These are phyloP conservation scores for Neospermospora avenae DNA, from an alignment of 2,329 filamentous ascomycete species.

Conservation along the genomic window DNA sequence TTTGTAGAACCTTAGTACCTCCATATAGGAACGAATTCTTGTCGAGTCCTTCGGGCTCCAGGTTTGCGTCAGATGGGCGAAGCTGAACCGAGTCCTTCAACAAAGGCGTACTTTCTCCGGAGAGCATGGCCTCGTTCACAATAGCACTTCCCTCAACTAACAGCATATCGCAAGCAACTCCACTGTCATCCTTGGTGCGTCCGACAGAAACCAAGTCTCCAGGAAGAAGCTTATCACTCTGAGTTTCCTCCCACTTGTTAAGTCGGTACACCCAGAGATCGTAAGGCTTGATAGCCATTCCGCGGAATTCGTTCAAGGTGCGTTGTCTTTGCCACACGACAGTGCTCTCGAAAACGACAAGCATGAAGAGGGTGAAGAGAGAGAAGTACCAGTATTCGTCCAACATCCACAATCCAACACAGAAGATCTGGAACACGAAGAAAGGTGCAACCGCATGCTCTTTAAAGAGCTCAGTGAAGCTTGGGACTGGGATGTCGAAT, in stretches of 20 bases:
- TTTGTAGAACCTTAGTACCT: constrained; percentile 94
- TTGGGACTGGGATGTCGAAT: constrained; percentile 96
- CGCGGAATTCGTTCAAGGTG: constrained; percentile 92
- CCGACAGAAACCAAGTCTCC: constrained; percentile 91
- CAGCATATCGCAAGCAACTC: constrained; percentile 96
- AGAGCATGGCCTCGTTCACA: constrained; percentile 99
- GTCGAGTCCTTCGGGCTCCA: constrained; percentile 89
- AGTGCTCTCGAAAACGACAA: constrained; percentile 95
- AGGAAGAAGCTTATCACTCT: constrained; percentile 87
- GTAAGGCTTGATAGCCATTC: constrained; percentile 99
- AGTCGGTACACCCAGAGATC: constrained; percentile 87
- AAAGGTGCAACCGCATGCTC: constrained; percentile 98
- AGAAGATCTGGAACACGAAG: constrained; percentile 99
- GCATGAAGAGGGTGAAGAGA: constrained; percentile 97
- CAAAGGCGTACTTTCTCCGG: constrained; percentile 93
- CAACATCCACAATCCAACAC: constrained; percentile 95
- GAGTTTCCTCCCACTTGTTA: constrained; percentile 82
- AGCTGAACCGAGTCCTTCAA: constrained; percentile 95
- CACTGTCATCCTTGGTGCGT: constrained; percentile 93
- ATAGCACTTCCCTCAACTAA: constrained; percentile 93
- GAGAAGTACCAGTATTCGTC: constrained; percentile 99
- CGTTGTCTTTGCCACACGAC: constrained; percentile 98
- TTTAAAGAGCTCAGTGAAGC: constrained; percentile 92
- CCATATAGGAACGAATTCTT: constrained; percentile 97
- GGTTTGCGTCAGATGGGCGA: constrained; percentile 71